Percentiles rank a stretch among this genome's conserved stretches.
Evolutionary conservation across 768 basidiomycete species (phyloP).

Genomic region (Lentinula sp.): DNA sequence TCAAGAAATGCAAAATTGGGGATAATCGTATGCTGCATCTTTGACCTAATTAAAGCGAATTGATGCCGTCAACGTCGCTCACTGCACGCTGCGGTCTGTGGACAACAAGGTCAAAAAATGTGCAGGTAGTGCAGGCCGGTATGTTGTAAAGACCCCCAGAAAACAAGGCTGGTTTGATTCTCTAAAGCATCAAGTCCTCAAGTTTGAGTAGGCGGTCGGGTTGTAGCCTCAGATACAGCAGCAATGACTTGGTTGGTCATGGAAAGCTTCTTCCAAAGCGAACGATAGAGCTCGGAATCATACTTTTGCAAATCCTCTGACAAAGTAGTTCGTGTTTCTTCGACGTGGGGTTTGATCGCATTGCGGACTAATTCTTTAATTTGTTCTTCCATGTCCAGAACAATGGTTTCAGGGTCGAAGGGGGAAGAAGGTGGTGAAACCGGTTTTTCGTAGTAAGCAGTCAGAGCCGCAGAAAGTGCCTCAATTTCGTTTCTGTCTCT

Average conservation of each 20-base stretch:
- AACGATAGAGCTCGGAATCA: neutral
- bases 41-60: too few species aligned
- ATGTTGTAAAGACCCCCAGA: too few species aligned
- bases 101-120: too few species aligned
- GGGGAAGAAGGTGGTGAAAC: constrained; percentile 3
- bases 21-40: too few species aligned
- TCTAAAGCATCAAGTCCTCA: too few species aligned
- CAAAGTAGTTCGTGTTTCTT: neutral
- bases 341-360: neutral
- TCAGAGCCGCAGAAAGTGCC: neutral
- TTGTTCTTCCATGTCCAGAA: neutral
- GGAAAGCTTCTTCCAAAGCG: neutral
- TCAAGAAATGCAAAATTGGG: too few species aligned
- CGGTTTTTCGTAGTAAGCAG: neutral
- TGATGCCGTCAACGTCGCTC: too few species aligned
- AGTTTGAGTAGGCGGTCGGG: neutral
- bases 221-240: constrained; percentile 1
- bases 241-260: neutral
- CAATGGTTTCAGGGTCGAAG: neutral
- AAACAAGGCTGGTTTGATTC: too few species aligned
- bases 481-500: neutral
- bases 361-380: neutral
- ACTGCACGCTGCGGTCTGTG: too few species aligned
- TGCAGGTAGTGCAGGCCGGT: too few species aligned
- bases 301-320: neutral